Percentiles rank a stretch among this genome's conserved stretches.
These are phyloP conservation scores for Wickerhamiella pararugosa DNA, from an alignment of 1,139 yeast genomes.

Conservation along the genomic window DNA sequence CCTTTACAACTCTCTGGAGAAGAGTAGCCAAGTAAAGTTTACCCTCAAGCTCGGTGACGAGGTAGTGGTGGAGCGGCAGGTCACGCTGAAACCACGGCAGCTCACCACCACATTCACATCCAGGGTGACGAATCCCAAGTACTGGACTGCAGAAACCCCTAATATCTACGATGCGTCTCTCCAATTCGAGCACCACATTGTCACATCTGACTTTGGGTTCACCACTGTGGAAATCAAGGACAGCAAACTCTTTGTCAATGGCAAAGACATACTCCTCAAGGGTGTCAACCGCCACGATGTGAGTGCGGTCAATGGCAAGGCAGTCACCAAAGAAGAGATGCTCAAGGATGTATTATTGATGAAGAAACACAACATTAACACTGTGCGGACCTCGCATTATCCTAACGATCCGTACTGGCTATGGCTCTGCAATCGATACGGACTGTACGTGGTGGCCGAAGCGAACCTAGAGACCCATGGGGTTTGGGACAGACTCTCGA, in stretches of 20 bases:
- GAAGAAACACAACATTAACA: conserved; percentile 27
- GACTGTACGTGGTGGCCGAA: conserved; percentile 28
- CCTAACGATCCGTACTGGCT: conserved; percentile 21
- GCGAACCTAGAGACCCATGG: conserved; percentile 30
- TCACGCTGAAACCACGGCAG: background rate
- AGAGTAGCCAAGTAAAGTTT: background rate
- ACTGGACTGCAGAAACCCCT: conserved; percentile 28
- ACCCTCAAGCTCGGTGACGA: background rate
- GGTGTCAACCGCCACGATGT: conserved; percentile 28
- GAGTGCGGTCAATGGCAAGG: conserved; percentile 25
- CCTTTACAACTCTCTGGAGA: background rate
- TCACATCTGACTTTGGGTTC: conserved; percentile 24
- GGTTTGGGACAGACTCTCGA: conserved; percentile 17
- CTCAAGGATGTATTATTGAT: conserved; percentile 22
- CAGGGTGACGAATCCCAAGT: conserved; percentile 13
- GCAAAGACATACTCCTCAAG: conserved; percentile 20
- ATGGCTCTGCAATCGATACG: conserved; percentile 20
- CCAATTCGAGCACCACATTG: background rate
- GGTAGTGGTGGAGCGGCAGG: background rate
- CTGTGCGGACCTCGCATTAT: conserved; percentile 27
- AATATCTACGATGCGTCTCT: conserved; percentile 17
- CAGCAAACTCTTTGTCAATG: conserved; percentile 23
- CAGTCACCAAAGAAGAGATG: conserved; percentile 24
- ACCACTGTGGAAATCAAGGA: conserved; percentile 22
- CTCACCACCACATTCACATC: background rate